Evolutionary conservation across 2,329 filamentous ascomycete species (phyloP).

Genomic region (Trichoderma atrobrunneum): DNA sequence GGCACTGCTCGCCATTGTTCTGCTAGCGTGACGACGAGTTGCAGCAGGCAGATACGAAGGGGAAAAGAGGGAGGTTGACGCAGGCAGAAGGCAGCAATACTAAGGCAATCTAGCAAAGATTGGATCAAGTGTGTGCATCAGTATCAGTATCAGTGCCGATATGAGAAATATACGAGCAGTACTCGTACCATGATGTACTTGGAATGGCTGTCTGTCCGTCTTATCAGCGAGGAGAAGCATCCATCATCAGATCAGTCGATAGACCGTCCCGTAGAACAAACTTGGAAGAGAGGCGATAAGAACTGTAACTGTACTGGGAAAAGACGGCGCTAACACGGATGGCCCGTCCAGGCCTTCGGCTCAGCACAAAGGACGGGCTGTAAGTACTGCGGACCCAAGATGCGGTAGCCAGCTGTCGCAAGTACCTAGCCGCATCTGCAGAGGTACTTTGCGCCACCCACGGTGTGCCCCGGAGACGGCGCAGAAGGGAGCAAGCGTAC

Average conservation of each 20-base stretch:
- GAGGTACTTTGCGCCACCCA: neutral
- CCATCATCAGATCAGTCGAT: neutral
- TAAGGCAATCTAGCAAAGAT: no score
- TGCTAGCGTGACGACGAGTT: neutral
- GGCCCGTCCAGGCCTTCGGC: neutral
- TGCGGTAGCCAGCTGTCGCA: neutral
- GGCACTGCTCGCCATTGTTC: neutral
- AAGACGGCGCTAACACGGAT: neutral
- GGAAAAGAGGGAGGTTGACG: neutral
- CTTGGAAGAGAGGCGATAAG: slow-evolving; percentile 4
- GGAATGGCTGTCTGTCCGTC: neutral
- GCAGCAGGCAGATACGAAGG: slow-evolving; percentile 1
- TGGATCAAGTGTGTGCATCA: no score
- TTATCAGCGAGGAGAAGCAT: neutral
- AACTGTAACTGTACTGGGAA: neutral
- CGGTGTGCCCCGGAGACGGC: neutral
- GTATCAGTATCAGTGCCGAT: no score
- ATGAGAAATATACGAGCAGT: neutral
- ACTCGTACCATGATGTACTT: neutral
- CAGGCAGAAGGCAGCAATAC: neutral
- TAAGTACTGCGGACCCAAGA: neutral
- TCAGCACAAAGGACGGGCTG: neutral
- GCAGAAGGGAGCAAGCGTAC: neutral
- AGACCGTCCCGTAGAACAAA: neutral
- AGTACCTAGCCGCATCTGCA: neutral